A percentile compares a stretch with the other conserved stretches of the same genome.
These are phyloP conservation scores for Russula sp. DNA, from an alignment of 768 basidiomycete genomes.

Conservation along the genomic window DNA sequence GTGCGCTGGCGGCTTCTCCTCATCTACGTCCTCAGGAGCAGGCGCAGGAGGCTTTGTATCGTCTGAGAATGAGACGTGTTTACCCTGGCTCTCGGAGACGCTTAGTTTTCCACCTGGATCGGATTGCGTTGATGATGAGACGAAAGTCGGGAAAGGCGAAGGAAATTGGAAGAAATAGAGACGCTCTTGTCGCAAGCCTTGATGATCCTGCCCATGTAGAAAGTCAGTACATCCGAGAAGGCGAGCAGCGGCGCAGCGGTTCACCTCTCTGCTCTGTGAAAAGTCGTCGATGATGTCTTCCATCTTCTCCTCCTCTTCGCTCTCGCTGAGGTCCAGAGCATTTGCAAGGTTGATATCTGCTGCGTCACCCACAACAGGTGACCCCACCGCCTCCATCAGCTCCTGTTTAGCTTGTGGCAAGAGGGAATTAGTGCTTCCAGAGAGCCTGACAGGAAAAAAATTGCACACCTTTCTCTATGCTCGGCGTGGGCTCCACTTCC, in stretches of 20 bases:
- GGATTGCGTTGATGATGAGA: constrained; percentile 31
- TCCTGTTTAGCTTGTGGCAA: constrained; percentile 23
- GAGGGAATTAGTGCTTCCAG: background rate
- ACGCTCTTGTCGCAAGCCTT: constrained; percentile 50
- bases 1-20: constrained; percentile 23
- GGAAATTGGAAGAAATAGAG: constrained; percentile 93
- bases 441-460: background rate
- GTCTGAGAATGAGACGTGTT: constrained; percentile 59
- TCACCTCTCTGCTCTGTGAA: constrained; percentile 40
- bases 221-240: background rate
- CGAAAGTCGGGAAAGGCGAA: constrained; percentile 71
- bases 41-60: constrained; percentile 49
- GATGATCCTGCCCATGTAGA: constrained; percentile 37
- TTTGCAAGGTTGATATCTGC: constrained; percentile 46
- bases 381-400: constrained; percentile 26
- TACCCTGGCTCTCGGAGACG: constrained; percentile 28
- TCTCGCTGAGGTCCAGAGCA: constrained; percentile 65
- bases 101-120: constrained; percentile 21
- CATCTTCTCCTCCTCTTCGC: constrained; percentile 73
- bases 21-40: constrained; percentile 28
- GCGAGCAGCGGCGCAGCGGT: constrained; percentile 2
- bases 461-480: constrained; percentile 33
- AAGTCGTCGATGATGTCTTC: constrained; percentile 76
- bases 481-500: constrained; percentile 29
- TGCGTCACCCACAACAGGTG: constrained; percentile 17